phyloP scores from a whole-genome alignment of 192 early-diverging fungal species.

The Coemansia sp. region DNA sequence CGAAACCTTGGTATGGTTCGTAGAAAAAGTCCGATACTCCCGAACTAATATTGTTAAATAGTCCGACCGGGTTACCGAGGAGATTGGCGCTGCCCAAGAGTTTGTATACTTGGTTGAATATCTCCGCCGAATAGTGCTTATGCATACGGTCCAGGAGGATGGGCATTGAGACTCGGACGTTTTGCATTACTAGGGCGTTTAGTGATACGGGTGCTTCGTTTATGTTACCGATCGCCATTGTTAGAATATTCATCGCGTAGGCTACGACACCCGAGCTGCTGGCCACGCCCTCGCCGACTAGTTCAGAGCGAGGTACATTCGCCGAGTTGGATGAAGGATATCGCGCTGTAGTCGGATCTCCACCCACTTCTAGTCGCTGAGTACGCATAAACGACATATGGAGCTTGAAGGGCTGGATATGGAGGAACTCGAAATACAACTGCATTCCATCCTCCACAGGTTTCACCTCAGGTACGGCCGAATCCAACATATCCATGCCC shows the following conservation, averaged over 20 bases:
- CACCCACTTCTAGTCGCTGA: slow-evolving; percentile 40
- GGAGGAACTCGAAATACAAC: slow-evolving; percentile 94
- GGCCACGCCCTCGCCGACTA: slow-evolving; percentile 41
- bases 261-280: slow-evolving; percentile 41
- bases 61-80: slow-evolving; percentile 95
- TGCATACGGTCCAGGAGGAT: slow-evolving; percentile 80
- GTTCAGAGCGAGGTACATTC: no score
- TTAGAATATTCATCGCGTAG: slow-evolving; percentile 85
- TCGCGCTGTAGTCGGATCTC: slow-evolving; percentile 23
- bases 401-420: slow-evolving; percentile 92
- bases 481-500: slow-evolving; percentile 40
- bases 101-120: slow-evolving; percentile 83
- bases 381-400: slow-evolving; percentile 96
- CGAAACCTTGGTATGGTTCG: slow-evolving; percentile 95
- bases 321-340: no score
- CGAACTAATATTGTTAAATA: slow-evolving; percentile 94
- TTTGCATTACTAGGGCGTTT: slow-evolving; percentile 86
- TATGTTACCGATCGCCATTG: slow-evolving; percentile 97
- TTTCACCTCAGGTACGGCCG: slow-evolving; percentile 73
- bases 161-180: slow-evolving; percentile 80
- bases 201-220: slow-evolving; percentile 90
- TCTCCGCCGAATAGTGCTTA: slow-evolving; percentile 88
- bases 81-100: slow-evolving; percentile 96
- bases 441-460: slow-evolving; percentile 70
- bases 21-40: slow-evolving; percentile 97